Evolutionary conservation across 768 basidiomycete species (phyloP), one percentile per base, ranked within the genome.

Genomic region (Naganishia randhawae): DNA sequence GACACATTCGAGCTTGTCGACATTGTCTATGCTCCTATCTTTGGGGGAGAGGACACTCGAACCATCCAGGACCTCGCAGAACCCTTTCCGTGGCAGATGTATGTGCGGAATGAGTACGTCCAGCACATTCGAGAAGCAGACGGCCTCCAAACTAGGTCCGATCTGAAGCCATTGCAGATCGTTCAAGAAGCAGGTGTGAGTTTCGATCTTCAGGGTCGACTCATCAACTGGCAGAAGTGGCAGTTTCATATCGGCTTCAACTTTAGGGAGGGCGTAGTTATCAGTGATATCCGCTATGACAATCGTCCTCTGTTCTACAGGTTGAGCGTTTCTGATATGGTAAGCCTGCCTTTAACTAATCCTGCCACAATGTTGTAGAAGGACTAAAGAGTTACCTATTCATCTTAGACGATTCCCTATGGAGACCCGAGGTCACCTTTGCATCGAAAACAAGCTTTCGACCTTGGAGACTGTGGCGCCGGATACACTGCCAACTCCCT

Each of bases 171-270:
- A 10, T 80, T 94, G 57, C 89, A 92, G 72, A 81, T 95, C 74
- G 78, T 87, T 0, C 93, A 96, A 76, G 92, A 92, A 1, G 89
- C 94, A 65, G 93, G 92, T 37, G 91, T 92, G 22, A 89, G 88
- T 71, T 42, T 72, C 54, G 62, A 14, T 2, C 27, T 63, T 39
- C 57, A 71, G 4, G 71, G 68, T 32, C 50, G 68, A 17, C 45
- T 45, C 14, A 37, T 71, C 35, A 31, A 33, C 3, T 73, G 72
- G 72, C 71, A 72, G 37, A 71, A 73, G 63, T 73, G 73, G 73
- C n/a, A 25, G 13, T 70, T 73, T 63, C 37, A 52, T 11, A 29
- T 72, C 37, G 63, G 65, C 29, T 73, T 73, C 67, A 68, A 73
- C 61, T 63, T 63, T 37, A 70, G 71, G 17, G 76, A 77, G 57